phyloP scores from a whole-genome alignment of 768 basidiomycete genomes.

The Kwoniella newhampshirensis region DNA sequence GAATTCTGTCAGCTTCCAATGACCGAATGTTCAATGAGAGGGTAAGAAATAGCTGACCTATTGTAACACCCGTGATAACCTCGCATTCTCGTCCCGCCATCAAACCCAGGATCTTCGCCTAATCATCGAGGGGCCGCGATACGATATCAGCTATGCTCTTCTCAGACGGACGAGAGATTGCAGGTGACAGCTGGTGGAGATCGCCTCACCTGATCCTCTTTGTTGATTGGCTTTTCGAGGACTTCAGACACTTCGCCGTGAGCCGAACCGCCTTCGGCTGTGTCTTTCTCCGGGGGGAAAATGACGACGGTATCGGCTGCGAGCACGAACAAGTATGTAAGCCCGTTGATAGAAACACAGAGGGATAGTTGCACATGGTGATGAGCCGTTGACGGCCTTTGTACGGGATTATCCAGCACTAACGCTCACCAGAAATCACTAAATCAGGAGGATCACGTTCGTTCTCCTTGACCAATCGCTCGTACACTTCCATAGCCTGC shows the following conservation, averaged over 20 bases:
- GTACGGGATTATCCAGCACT: too few relatives aligned
- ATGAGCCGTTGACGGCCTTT: too few relatives aligned
- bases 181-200: background rate
- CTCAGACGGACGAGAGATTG: background rate
- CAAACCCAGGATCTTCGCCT: conserved; percentile 81
- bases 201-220: conserved; percentile 61
- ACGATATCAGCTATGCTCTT: background rate
- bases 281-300: conserved; percentile 58
- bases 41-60: conserved; percentile 59
- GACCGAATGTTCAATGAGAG: background rate
- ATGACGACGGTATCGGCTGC: conserved; percentile 95
- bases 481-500: conserved; percentile 78
- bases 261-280: conserved; percentile 22
- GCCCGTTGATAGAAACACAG: background rate
- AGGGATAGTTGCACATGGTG: background rate
- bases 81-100: conserved; percentile 84
- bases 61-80: conserved; percentile 83
- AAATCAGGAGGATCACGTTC: conserved; percentile 72
- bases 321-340: background rate
- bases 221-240: conserved; percentile 80
- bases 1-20: background rate
- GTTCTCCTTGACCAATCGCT: conserved; percentile 62
- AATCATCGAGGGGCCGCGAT: conserved; percentile 32
- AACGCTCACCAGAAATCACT: conserved; percentile 73
- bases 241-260: conserved; percentile 64